These are phyloP conservation scores for Rhizoclosmatium sp. DNA, from an alignment of 192 early-diverging fungal genomes.

Conservation along the genomic window DNA sequence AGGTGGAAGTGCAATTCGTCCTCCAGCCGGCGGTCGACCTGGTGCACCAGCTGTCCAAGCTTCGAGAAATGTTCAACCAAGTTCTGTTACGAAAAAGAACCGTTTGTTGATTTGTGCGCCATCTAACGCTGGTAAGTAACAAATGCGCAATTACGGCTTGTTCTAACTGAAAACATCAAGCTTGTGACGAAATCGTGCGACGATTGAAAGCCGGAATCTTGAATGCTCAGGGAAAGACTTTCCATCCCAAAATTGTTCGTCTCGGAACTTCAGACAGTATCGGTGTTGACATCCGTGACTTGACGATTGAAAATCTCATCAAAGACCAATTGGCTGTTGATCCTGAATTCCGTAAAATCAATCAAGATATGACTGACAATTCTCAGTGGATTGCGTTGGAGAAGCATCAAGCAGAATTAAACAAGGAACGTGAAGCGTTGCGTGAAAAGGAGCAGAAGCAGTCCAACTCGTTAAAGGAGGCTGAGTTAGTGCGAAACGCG, in stretches of 20 bases:
- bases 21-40: not conserved
- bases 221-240: slow-evolving; percentile 61
- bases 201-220: slow-evolving; percentile 81
- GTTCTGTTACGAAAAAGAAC: slow-evolving; percentile 50
- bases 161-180: not conserved
- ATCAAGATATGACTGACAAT: slow-evolving; percentile 48
- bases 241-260: slow-evolving; percentile 79
- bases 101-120: slow-evolving; percentile 91
- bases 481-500: slow-evolving; percentile 33
- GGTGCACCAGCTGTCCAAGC: not conserved
- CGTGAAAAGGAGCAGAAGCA: slow-evolving; percentile 39
- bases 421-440: slow-evolving; percentile 46
- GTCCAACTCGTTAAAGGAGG: slow-evolving; percentile 14
- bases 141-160: not conserved
- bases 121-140: slow-evolving; percentile 76
- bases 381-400: slow-evolving; percentile 48
- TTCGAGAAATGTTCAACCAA: slow-evolving; percentile 9
- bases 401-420: slow-evolving; percentile 43
- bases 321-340: slow-evolving; percentile 40
- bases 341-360: slow-evolving; percentile 27
- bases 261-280: slow-evolving; percentile 80
- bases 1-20: slow-evolving; percentile 11
- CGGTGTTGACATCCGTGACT: slow-evolving; percentile 75
- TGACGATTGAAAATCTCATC: slow-evolving; percentile 52
- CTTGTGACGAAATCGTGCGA: slow-evolving; percentile 93